These are phyloP conservation scores for Chaetomiaceae sp. DNA, from an alignment of 2,329 filamentous ascomycete species.

Conservation along the genomic window DNA sequence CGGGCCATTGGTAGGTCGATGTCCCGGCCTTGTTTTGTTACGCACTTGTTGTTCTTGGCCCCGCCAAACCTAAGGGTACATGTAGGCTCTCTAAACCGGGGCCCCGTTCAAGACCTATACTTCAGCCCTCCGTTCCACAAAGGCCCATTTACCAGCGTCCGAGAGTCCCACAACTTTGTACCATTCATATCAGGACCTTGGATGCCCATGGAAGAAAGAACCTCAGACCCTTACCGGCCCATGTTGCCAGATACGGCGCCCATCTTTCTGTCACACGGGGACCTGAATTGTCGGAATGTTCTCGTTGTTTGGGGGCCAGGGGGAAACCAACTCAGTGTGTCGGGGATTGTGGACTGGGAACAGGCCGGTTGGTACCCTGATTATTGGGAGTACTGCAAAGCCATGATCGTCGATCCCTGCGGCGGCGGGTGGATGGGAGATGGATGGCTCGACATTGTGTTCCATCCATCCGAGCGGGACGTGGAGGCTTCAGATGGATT, in stretches of 20 bases:
- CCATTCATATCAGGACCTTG: not conserved
- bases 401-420: conserved; percentile 1
- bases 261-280: not conserved
- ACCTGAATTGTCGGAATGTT: not conserved
- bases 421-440: not conserved
- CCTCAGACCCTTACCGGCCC: not conserved
- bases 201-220: not conserved
- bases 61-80: too few relatives aligned
- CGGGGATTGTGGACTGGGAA: not conserved
- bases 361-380: conserved; percentile 2
- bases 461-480: not conserved
- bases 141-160: not conserved
- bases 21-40: not conserved
- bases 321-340: not conserved
- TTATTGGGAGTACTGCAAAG: conserved; percentile 3
- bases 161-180: not conserved
- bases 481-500: too few relatives aligned
- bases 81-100: not conserved
- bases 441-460: not conserved
- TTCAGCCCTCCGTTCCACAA: not conserved
- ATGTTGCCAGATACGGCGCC: not conserved
- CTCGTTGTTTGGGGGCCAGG: not conserved
- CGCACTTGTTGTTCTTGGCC: not conserved
- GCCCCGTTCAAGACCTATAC: not conserved
- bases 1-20: not conserved